Conservation (phyloP, 1,139 yeast species). For the Saccharomyces hybrid region DNA sequence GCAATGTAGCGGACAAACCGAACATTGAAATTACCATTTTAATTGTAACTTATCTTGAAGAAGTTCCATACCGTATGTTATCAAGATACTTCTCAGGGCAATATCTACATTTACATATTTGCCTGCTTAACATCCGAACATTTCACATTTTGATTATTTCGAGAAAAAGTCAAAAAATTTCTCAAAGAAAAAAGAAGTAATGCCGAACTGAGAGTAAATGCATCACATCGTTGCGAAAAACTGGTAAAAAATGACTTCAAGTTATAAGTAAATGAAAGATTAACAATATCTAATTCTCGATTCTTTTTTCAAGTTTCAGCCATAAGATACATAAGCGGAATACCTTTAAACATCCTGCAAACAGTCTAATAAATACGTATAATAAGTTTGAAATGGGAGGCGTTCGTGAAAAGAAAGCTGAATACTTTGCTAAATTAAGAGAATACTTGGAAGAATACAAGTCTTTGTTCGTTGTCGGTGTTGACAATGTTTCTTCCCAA, state of each 20-base stretch:
- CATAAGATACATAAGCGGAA: background rate
- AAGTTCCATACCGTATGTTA: background rate
- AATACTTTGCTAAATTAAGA: slow-evolving; percentile 93
- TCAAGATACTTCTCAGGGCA: background rate
- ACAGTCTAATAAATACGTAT: slow-evolving; percentile 27
- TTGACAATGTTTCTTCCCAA: slow-evolving; percentile 99
- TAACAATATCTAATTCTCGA: background rate
- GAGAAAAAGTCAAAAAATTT: background rate
- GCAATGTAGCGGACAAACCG: background rate
- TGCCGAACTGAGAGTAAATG: background rate
- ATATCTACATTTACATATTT: background rate
- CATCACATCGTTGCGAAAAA: background rate
- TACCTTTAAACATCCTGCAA: slow-evolving; percentile 96
- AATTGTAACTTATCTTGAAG: background rate
- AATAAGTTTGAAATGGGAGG: slow-evolving; percentile 97
- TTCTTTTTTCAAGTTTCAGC: background rate
- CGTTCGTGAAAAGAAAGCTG: slow-evolving; percentile 93
- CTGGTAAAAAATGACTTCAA: background rate
- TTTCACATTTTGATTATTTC: background rate
- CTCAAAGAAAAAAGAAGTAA: background rate
- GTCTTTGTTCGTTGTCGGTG: slow-evolving; percentile 97
- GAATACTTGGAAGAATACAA: slow-evolving; percentile 93
- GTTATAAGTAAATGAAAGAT: background rate
- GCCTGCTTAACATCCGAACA: background rate
- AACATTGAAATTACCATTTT: background rate